These are phyloP conservation scores for Podospora tetraspora DNA, from an alignment of 495 filamentous ascomycete species.

Conservation along the genomic window DNA sequence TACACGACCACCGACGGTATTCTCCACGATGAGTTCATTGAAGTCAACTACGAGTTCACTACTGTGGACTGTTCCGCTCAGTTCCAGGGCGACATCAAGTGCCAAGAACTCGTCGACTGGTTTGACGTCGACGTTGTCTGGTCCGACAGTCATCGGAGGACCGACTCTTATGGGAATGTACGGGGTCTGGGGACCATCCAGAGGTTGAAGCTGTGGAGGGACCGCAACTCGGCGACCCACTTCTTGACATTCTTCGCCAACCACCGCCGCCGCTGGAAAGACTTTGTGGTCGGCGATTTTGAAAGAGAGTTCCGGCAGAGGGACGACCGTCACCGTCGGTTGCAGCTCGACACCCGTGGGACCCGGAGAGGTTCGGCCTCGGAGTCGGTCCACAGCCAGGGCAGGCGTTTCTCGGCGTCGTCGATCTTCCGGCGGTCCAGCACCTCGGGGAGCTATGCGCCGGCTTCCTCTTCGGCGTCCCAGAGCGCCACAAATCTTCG, in stretches of 20 bases:
- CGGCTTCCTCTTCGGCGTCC: conserved; percentile 12
- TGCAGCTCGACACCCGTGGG: conserved; percentile 27
- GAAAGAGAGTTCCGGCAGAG: conserved; percentile 28
- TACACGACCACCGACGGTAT: conserved; percentile 29
- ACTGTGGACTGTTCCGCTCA: conserved; percentile 31
- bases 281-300: conserved; percentile 30
- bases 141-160: conserved; percentile 31
- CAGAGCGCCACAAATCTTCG: conserved; percentile 23
- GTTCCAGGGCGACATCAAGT: conserved; percentile 32
- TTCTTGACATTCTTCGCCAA: conserved; percentile 34
- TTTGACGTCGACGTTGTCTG: conserved; percentile 36
- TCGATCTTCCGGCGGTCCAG: conserved; percentile 24
- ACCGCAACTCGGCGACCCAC: conserved; percentile 31
- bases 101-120: conserved; percentile 32
- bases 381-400: conserved; percentile 17
- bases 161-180: conserved; percentile 32
- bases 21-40: conserved; percentile 31
- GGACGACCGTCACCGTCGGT: conserved; percentile 29
- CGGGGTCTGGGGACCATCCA: conserved; percentile 34
- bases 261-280: conserved; percentile 31
- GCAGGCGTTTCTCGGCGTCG: conserved; percentile 26
- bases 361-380: conserved; percentile 28
- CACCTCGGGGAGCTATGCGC: not conserved
- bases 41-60: conserved; percentile 36
- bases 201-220: conserved; percentile 35